Conservation (phyloP, 1,139 yeast species). For the Zygosaccharomyces pseudobailii region DNA sequence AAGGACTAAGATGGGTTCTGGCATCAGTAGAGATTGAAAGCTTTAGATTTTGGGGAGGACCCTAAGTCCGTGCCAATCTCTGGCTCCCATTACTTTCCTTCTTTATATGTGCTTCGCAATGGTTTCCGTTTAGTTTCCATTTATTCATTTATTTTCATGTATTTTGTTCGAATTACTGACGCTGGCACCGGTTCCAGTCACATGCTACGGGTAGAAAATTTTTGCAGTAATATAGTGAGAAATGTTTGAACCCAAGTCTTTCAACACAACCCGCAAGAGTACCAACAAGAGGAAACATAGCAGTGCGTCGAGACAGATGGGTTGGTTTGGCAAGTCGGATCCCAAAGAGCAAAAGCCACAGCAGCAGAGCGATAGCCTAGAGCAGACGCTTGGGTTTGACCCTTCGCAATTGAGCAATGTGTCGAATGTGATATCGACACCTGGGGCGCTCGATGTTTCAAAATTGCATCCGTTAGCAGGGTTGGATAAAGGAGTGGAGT, state of each 20-base stretch:
- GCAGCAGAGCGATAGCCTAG: constrained; percentile 26
- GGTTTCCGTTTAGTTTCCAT: neutral
- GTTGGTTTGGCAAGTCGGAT: constrained; percentile 44
- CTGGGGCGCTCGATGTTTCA: constrained; percentile 63
- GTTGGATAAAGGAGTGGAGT: constrained; percentile 82
- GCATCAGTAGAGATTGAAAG: neutral
- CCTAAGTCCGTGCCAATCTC: neutral
- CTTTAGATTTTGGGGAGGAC: neutral
- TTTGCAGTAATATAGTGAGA: neutral
- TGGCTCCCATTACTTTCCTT: neutral
- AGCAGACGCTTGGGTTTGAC: constrained; percentile 53
- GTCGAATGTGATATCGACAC: constrained; percentile 53
- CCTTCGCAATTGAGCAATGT: constrained; percentile 64
- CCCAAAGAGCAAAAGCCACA: constrained; percentile 19
- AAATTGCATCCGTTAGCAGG: constrained; percentile 93
- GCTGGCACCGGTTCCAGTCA: constrained; percentile 1
- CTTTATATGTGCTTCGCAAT: neutral
- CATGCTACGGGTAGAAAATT: neutral
- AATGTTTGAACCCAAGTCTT: neutral
- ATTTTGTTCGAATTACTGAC: constrained; percentile 5
- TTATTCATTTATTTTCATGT: neutral
- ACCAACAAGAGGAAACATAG: neutral
- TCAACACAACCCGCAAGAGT: neutral
- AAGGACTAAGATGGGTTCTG: neutral
- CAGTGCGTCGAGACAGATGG: constrained; percentile 1